Conservation (phyloP, 1,284 basidiomycete genomes). For the Anthracocystis setariae region DNA sequence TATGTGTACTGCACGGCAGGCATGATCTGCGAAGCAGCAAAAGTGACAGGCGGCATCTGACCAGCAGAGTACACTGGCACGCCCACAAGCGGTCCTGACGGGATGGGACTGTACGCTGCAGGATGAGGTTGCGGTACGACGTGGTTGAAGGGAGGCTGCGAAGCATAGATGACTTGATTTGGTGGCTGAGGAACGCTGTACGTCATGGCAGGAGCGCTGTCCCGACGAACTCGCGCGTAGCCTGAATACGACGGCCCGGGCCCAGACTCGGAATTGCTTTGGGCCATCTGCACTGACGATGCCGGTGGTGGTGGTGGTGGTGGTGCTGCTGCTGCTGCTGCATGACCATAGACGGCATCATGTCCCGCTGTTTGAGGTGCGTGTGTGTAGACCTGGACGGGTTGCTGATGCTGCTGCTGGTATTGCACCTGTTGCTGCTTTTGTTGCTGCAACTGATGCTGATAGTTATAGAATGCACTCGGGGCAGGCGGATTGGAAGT, state of each 20-base stretch:
- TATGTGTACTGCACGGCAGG: constrained; percentile 29
- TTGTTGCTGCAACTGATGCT: constrained; percentile 46
- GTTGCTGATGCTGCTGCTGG: constrained; percentile 13
- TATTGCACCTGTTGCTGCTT: constrained; percentile 22
- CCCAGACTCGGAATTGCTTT: constrained; percentile 24
- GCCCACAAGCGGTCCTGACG: not conserved
- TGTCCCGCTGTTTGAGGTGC: constrained; percentile 4
- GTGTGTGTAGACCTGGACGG: constrained; percentile 7
- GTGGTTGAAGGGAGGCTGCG: constrained; percentile 15
- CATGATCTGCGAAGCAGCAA: constrained; percentile 7
- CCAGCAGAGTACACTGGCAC: constrained; percentile 6
- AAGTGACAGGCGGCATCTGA: constrained; percentile 13
- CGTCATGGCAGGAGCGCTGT: constrained; percentile 26
- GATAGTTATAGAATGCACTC: constrained; percentile 47
- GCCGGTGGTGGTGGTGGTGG: too few species aligned
- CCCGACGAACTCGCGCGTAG: constrained; percentile 23
- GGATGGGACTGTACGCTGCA: constrained; percentile 6
- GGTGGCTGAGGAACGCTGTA: constrained; percentile 11
- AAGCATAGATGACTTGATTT: constrained; percentile 5
- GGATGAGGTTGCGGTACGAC: constrained; percentile 11
- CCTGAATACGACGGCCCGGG: constrained; percentile 5
- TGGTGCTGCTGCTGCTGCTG: too few species aligned
- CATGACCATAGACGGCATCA: constrained; percentile 8
- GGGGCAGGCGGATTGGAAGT: constrained; percentile 40
- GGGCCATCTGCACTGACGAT: constrained; percentile 26